Percentiles rank a stretch among this genome's conserved stretches.
phyloP scores from a whole-genome alignment of 495 filamentous ascomycete species.

The Corynascus novoguineensis region DNA sequence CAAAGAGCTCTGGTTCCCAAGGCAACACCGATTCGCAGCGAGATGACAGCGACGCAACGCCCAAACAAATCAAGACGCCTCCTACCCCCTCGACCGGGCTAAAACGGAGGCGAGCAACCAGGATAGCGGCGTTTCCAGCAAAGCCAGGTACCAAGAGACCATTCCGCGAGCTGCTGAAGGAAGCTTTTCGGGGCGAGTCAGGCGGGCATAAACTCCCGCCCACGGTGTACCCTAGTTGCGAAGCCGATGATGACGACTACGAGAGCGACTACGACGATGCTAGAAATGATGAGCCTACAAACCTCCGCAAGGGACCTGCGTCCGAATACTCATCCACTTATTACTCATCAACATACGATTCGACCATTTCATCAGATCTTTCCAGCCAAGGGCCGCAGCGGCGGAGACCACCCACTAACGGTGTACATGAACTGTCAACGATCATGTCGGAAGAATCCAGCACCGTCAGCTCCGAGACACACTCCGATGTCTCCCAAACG shows the following conservation, averaged over 20 bases:
- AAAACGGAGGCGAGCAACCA: slow-evolving; percentile 46
- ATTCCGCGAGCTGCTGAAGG: slow-evolving; percentile 47
- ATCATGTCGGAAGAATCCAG: slow-evolving; percentile 62
- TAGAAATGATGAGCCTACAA: slow-evolving; percentile 21
- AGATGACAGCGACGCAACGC: slow-evolving; percentile 26
- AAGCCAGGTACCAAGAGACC: slow-evolving; percentile 36
- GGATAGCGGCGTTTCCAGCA: slow-evolving; percentile 36
- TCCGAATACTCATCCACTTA: slow-evolving; percentile 29
- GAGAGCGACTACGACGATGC: slow-evolving; percentile 20
- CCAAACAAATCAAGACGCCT: slow-evolving; percentile 28
- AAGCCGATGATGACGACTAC: slow-evolving; percentile 31
- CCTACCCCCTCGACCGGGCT: slow-evolving; percentile 32
- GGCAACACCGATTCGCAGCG: slow-evolving; percentile 13
- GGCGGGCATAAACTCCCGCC: slow-evolving; percentile 37
- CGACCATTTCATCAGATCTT: slow-evolving; percentile 25
- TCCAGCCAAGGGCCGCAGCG: slow-evolving; percentile 24
- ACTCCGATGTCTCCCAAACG: slow-evolving; percentile 43
- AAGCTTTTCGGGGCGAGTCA: slow-evolving; percentile 54
- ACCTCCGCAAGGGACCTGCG: slow-evolving; percentile 19
- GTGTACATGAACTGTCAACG: slow-evolving; percentile 65
- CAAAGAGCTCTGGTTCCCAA: not conserved
- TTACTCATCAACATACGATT: slow-evolving; percentile 29
- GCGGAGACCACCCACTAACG: slow-evolving; percentile 56
- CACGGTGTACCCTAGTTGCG: slow-evolving; percentile 41
- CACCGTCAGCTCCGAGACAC: slow-evolving; percentile 38